Conservation (phyloP, 495 filamentous ascomycete species). For the Aspergillus ellipticus region DNA sequence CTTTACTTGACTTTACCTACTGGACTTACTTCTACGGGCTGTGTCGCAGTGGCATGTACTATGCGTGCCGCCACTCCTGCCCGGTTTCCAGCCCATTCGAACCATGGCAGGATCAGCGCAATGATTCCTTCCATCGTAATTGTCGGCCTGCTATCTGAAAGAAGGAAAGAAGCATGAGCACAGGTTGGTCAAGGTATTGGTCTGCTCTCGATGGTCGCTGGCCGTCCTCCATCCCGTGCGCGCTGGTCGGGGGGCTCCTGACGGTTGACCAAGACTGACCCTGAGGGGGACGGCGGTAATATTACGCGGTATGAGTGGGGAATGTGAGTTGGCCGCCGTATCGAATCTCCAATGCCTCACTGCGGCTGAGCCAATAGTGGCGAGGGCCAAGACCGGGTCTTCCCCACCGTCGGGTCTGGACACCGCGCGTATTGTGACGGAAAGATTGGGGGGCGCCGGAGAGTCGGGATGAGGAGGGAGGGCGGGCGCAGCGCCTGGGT, state of each 20-base stretch:
- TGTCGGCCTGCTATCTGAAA: too few species aligned
- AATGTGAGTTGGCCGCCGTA: conserved; percentile 18
- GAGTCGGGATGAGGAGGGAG: not conserved
- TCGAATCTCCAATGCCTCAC: conserved; percentile 15
- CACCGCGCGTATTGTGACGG: conserved; percentile 9
- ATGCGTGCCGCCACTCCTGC: too few species aligned
- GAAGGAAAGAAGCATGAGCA: too few species aligned
- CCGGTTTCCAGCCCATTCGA: too few species aligned
- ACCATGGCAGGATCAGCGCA: too few species aligned
- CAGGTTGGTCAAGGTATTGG: too few species aligned
- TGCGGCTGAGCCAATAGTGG: conserved; percentile 18
- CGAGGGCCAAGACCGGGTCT: conserved; percentile 11
- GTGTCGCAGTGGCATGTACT: too few species aligned
- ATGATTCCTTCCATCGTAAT: too few species aligned
- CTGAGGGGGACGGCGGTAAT: not conserved
- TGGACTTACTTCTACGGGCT: too few species aligned
- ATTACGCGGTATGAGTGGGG: conserved; percentile 18
- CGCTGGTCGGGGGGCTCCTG: too few species aligned
- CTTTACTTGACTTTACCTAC: not conserved
- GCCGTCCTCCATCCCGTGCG: too few species aligned
- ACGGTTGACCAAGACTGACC: not conserved
- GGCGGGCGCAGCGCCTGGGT: not conserved
- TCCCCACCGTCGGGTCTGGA: conserved; percentile 22
- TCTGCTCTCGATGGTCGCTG: too few species aligned
- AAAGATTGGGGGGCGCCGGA: not conserved